Conservation (phyloP, 345 rosid genomes). For the Hevea brasiliensis region DNA sequence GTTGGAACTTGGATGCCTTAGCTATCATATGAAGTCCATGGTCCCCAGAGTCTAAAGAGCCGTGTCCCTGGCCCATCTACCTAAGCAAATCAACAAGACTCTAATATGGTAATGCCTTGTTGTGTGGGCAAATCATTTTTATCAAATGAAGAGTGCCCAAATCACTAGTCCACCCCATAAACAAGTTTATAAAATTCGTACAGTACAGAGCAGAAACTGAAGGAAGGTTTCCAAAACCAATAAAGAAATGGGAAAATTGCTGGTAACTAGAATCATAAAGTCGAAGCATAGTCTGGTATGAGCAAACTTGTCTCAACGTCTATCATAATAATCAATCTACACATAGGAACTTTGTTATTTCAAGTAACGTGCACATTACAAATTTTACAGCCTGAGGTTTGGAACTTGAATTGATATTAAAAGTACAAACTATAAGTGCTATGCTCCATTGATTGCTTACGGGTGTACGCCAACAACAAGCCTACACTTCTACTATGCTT, state of each 20-base stretch:
- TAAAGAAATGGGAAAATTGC: background rate
- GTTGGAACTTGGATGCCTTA: background rate
- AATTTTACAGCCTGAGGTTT: slow-evolving; percentile 16
- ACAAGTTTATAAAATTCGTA: background rate
- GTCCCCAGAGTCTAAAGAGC: background rate
- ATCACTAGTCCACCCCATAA: background rate
- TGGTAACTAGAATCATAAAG: background rate
- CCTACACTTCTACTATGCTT: slow-evolving; percentile 6
- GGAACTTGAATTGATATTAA: slow-evolving; percentile 15
- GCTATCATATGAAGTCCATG: background rate
- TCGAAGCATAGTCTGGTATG: background rate
- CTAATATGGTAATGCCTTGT: too few species aligned
- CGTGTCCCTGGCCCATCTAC: background rate
- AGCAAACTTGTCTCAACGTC: slow-evolving; percentile 8
- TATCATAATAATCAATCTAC: slow-evolving; percentile 1
- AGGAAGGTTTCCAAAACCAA: slow-evolving; percentile 27
- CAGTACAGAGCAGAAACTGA: slow-evolving; percentile 30
- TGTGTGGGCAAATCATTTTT: too few species aligned
- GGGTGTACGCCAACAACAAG: background rate
- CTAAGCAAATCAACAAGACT: too few species aligned
- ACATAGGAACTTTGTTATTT: slow-evolving; percentile 1
- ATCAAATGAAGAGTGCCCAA: background rate
- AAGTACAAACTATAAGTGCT: slow-evolving; percentile 13
- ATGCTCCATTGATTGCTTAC: background rate
- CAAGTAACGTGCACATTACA: slow-evolving; percentile 18